Percentiles rank a stretch among this genome's conserved stretches.
Conservation (phyloP, 768 basidiomycete genomes). For the Ramaria sp. region DNA sequence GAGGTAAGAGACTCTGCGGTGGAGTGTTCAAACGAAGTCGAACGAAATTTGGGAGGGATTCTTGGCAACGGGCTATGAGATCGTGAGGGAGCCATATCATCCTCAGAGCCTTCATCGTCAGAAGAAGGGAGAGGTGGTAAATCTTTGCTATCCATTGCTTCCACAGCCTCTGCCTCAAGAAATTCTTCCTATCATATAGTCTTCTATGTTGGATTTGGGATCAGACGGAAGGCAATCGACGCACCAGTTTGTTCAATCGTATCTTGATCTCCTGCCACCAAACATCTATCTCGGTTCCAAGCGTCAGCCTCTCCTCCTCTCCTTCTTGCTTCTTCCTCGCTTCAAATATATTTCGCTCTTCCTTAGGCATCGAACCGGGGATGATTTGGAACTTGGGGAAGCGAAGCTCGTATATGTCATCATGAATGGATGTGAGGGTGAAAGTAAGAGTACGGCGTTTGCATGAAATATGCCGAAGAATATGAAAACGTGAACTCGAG, state of each 20-base stretch:
- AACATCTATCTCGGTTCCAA: conserved; percentile 48
- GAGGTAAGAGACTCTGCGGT: neutral
- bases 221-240: neutral
- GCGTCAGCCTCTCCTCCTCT: conserved; percentile 33
- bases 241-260: conserved; percentile 48
- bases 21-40: neutral
- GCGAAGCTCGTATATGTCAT: conserved; percentile 45
- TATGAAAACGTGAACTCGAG: conserved; percentile 23
- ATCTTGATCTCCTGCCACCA: conserved; percentile 62
- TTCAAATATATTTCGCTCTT: conserved; percentile 5
- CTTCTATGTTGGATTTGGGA: neutral
- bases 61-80: conserved; percentile 13
- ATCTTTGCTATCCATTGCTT: conserved; percentile 28
- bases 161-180: conserved; percentile 16
- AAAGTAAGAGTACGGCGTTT: conserved; percentile 29
- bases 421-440: conserved; percentile 33
- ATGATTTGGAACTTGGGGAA: conserved; percentile 51
- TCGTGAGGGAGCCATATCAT: conserved; percentile 10
- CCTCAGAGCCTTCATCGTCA: conserved; percentile 37
- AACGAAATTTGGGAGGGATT: conserved; percentile 1
- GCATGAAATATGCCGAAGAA: conserved; percentile 32
- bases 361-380: conserved; percentile 1
- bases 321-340: conserved; percentile 11
- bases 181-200: conserved; percentile 30
- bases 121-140: conserved; percentile 49